These are phyloP conservation scores for Galerina sulciceps DNA, from an alignment of 768 basidiomycete genomes.

Conservation along the genomic window DNA sequence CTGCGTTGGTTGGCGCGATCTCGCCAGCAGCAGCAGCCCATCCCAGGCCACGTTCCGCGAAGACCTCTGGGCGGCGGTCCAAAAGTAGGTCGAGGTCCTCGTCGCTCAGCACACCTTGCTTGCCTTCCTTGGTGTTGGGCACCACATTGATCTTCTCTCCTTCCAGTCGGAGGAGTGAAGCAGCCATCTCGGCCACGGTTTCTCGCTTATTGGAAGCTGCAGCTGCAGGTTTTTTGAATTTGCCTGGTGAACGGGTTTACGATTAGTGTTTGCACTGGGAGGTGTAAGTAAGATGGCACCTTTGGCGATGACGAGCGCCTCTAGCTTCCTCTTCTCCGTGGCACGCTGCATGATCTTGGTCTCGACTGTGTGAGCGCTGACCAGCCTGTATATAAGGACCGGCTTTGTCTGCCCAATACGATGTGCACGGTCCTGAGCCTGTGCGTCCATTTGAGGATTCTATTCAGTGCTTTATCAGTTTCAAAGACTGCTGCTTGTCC, in stretches of 20 bases:
- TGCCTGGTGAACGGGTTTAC: slow-evolving; percentile 48
- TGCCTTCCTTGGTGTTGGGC: slow-evolving; percentile 69
- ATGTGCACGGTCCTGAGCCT: slow-evolving; percentile 95
- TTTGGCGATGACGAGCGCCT: slow-evolving; percentile 94
- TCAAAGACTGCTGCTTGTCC: neutral
- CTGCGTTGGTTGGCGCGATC: slow-evolving; percentile 15
- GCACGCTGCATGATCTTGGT: slow-evolving; percentile 90
- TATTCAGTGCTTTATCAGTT: slow-evolving; percentile 27
- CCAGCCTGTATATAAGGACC: slow-evolving; percentile 87
- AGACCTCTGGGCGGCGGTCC: slow-evolving; percentile 79
- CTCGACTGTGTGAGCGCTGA: slow-evolving; percentile 90
- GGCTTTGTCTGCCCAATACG: slow-evolving; percentile 94
- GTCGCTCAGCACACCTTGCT: slow-evolving; percentile 78
- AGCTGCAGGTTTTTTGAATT: slow-evolving; percentile 77
- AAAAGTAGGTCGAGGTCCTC: slow-evolving; percentile 80
- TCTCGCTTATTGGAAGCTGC: slow-evolving; percentile 55
- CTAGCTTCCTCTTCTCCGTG: slow-evolving; percentile 85
- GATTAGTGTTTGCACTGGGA: neutral
- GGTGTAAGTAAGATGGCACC: slow-evolving; percentile 43
- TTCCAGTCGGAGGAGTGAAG: slow-evolving; percentile 76
- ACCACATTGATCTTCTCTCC: slow-evolving; percentile 91
- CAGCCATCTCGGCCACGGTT: slow-evolving; percentile 81
- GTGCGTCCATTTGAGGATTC: slow-evolving; percentile 96
- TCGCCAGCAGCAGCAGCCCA: slow-evolving; percentile 60
- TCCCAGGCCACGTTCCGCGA: slow-evolving; percentile 68